Evolutionary conservation across 2,329 filamentous ascomycete species (phyloP).

Genomic region (Alternaria brassicae): DNA sequence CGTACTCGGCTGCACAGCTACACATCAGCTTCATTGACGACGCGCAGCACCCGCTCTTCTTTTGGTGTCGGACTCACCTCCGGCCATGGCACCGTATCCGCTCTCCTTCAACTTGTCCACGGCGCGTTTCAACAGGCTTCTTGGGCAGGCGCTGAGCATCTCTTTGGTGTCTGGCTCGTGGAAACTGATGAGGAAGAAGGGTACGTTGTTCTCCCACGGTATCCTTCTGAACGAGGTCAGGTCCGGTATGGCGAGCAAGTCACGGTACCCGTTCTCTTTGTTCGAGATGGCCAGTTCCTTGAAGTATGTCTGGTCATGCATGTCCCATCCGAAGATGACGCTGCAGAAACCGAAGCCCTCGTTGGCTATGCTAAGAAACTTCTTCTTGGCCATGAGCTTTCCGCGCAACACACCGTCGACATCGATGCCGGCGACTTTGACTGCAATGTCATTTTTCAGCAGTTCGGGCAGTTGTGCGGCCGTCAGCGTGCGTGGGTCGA

Average conservation of each 20-base stretch:
- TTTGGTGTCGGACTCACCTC: conserved; percentile 66
- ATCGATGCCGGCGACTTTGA: conserved; percentile 89
- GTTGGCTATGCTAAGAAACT: conserved; percentile 83
- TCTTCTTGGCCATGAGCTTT: conserved; percentile 90
- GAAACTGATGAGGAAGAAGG: conserved; percentile 86
- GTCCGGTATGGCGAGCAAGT: conserved; percentile 83
- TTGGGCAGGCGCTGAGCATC: conserved; percentile 78
- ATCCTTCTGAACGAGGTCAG: conserved; percentile 79
- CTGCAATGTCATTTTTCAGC: conserved; percentile 74
- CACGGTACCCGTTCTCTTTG: conserved; percentile 86
- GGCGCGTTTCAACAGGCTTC: conserved; percentile 74
- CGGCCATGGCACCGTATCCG: conserved; percentile 86
- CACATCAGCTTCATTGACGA: conserved; percentile 29
- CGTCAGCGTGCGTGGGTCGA: conserved; percentile 58
- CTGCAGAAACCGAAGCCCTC: conserved; percentile 93
- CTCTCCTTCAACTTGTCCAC: conserved; percentile 70
- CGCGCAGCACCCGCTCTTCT: conserved; percentile 22
- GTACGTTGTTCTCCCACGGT: conserved; percentile 87
- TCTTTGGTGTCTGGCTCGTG: conserved; percentile 77
- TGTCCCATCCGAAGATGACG: conserved; percentile 95
- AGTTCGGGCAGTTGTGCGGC: conserved; percentile 69
- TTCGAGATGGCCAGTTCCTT: conserved; percentile 87
- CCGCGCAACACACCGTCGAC: conserved; percentile 87
- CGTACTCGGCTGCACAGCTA: conserved; percentile 77
- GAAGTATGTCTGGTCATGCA: conserved; percentile 92